phyloP scores from a whole-genome alignment of 257 asterid species.

The Solanum ossicruentum region DNA sequence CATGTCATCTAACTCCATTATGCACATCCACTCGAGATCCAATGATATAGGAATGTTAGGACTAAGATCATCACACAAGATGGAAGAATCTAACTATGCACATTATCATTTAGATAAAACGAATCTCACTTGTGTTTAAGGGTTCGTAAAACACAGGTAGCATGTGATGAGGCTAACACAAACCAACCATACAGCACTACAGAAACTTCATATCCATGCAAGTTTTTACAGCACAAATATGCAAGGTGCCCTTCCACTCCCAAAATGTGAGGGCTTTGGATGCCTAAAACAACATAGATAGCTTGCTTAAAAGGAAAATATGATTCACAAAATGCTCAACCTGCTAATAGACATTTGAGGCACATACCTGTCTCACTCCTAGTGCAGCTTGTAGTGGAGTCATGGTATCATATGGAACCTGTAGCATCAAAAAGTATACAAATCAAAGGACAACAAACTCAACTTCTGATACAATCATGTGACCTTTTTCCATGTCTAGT shows the following conservation, averaged over 20 bases:
- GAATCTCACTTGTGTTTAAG: not conserved
- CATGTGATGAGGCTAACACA: not conserved
- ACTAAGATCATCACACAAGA: not conserved
- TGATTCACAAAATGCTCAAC: not conserved
- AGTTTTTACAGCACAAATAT: not conserved
- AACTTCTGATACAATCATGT: not conserved
- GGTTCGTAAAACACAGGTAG: not conserved
- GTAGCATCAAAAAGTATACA: not conserved
- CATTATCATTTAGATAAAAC: not conserved
- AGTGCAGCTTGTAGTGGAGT: conserved; percentile 79
- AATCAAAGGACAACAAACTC: not conserved
- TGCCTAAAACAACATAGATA: not conserved
- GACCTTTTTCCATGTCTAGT: not conserved
- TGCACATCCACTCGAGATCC: not conserved
- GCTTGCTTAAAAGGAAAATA: not conserved
- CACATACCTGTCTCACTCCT: conserved; percentile 80
- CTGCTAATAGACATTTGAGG: not conserved
- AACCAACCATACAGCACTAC: not conserved
- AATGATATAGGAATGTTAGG: not conserved
- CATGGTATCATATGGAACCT: conserved; percentile 83
- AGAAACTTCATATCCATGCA: not conserved
- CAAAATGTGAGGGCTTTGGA: not conserved
- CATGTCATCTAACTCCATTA: not conserved
- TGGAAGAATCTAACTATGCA: not conserved
- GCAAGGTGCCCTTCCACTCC: not conserved